Percentiles rank a stretch among this genome's conserved stretches.
Evolutionary conservation across 495 filamentous ascomycete genomes (phyloP).

Genomic region (Aspergillus sclerotiicarbonarius): DNA sequence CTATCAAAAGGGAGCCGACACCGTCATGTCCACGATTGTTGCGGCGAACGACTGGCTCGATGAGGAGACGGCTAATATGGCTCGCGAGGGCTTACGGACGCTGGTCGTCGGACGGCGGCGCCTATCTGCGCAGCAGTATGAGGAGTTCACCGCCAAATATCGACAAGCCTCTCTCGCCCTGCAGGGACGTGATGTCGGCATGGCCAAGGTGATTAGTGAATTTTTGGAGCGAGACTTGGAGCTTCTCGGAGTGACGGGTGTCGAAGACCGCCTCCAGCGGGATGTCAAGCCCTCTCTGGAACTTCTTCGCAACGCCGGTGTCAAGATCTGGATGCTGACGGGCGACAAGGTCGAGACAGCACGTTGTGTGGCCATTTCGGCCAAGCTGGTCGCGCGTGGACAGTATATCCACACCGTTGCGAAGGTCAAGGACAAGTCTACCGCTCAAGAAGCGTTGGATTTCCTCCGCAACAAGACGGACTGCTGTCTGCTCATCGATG

Average conservation of each 20-base stretch:
- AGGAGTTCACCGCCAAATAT: conserved; percentile 72
- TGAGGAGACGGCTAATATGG: conserved; percentile 98
- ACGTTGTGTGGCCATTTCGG: conserved; percentile 90
- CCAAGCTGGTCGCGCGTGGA: conserved; percentile 89
- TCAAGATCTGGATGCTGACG: conserved; percentile 99
- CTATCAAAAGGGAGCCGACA: conserved; percentile 97
- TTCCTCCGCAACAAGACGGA: conserved; percentile 84
- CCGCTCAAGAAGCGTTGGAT: conserved; percentile 80
- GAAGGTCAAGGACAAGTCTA: conserved; percentile 56
- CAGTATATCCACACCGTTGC: conserved; percentile 95
- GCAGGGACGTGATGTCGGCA: conserved; percentile 71
- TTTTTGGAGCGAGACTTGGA: conserved; percentile 88
- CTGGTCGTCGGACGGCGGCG: conserved; percentile 88
- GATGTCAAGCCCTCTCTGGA: conserved; percentile 96
- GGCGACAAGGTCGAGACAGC: conserved; percentile 99
- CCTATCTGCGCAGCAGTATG: conserved; percentile 71
- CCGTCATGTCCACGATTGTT: conserved; percentile 93
- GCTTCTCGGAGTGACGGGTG: conserved; percentile 91
- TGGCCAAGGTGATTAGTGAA: conserved; percentile 74
- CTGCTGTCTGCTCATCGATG: conserved; percentile 92
- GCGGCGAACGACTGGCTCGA: conserved; percentile 97
- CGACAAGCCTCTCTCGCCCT: conserved; percentile 78
- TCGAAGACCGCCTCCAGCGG: conserved; percentile 92
- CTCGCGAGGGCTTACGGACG: conserved; percentile 90
- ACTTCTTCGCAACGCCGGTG: conserved; percentile 93